Evolutionary conservation across 306 rosid species (phyloP).

Genomic region (Crataegus laevigata): DNA sequence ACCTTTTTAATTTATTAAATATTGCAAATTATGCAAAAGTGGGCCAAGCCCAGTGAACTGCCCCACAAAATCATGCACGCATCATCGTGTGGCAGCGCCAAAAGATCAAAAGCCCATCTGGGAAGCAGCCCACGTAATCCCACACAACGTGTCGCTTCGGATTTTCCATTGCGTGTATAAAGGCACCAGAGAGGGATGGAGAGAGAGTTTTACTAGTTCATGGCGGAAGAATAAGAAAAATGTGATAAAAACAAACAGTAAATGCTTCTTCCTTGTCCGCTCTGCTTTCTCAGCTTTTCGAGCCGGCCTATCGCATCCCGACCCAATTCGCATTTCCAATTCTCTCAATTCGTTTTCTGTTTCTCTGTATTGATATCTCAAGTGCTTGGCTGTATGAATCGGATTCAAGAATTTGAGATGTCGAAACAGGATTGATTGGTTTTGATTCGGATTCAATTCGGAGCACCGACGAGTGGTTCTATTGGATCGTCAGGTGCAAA

Average conservation of each 20-base stretch:
- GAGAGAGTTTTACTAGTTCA: neutral
- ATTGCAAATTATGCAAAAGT: neutral
- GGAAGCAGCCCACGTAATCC: conserved; percentile 24
- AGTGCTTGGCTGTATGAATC: conserved; percentile 14
- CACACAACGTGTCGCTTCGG: conserved; percentile 20
- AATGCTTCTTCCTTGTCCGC: conserved; percentile 36
- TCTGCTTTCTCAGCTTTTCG: conserved; percentile 26
- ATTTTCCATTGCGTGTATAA: conserved; percentile 9
- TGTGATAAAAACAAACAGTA: neutral
- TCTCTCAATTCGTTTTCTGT: neutral
- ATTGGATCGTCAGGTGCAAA: conserved; percentile 21
- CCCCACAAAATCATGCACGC: conserved; percentile 59
- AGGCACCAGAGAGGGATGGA: neutral
- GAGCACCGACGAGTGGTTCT: conserved; percentile 25
- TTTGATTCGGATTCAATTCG: neutral
- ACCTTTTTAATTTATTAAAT: neutral
- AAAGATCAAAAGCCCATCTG: conserved; percentile 28
- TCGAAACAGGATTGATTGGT: neutral
- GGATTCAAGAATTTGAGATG: conserved; percentile 5
- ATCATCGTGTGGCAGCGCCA: conserved; percentile 17
- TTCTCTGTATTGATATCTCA: neutral
- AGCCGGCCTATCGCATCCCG: conserved; percentile 19
- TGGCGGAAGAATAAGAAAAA: neutral
- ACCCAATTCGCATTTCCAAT: conserved; percentile 9
- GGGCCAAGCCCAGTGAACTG: conserved; percentile 46